Conservation (phyloP, 257 asterid genomes). For the Pogostemon cablin region DNA sequence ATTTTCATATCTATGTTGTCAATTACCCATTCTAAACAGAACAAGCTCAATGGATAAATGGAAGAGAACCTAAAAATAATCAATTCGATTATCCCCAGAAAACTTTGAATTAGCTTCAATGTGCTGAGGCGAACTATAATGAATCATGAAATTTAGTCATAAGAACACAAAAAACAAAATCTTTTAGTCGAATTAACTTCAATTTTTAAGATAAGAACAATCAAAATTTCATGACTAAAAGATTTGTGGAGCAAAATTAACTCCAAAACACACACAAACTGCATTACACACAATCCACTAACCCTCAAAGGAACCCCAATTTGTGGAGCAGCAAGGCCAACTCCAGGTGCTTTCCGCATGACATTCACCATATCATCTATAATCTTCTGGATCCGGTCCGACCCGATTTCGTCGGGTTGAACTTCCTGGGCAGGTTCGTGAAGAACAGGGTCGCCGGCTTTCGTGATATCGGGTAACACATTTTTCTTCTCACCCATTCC, state of each 20-base stretch:
- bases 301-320: conserved; percentile 91
- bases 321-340: conserved; percentile 98
- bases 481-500: conserved; percentile 62
- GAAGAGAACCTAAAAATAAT: background rate
- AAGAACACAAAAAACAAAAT: background rate
- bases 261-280: background rate
- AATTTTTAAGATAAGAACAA: background rate
- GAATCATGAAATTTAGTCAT: background rate
- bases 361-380: conserved; percentile 82
- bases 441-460: conserved; percentile 98
- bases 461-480: conserved; percentile 67
- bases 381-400: conserved; percentile 79
- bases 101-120: too few relatives aligned
- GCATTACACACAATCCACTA: background rate
- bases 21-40: too few relatives aligned
- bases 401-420: conserved; percentile 65
- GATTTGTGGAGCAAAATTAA: background rate
- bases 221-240: too few relatives aligned
- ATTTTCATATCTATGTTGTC: too few relatives aligned
- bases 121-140: background rate
- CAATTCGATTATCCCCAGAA: background rate
- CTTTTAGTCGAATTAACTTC: background rate
- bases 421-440: conserved; percentile 82
- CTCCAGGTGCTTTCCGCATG: conserved; percentile 91
- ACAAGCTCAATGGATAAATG: background rate